Conservation (phyloP, 371 early-diverging fungal genomes). For the Funneliformis caledonium region DNA sequence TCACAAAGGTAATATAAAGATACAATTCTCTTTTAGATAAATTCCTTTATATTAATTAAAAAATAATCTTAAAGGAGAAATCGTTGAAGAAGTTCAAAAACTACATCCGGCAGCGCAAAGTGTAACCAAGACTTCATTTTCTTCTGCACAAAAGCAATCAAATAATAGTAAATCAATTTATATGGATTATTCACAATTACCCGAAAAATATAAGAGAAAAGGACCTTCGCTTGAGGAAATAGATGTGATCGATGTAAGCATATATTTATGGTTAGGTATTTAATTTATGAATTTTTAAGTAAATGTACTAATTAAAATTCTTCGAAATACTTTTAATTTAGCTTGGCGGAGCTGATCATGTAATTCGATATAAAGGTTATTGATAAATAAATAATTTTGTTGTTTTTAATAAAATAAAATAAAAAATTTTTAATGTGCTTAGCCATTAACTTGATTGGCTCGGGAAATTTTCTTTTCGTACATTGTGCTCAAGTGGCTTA, state of each 20-base stretch:
- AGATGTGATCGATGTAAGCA: slow-evolving; percentile 21
- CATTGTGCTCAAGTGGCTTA: too few relatives aligned
- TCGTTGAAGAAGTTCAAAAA: background rate
- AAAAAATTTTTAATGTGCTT: background rate
- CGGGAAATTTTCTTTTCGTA: too few relatives aligned
- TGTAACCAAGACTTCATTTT: background rate
- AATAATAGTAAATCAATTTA: background rate
- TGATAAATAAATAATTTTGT: background rate
- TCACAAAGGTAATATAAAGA: background rate
- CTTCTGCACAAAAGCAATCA: background rate
- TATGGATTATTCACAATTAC: slow-evolving; percentile 21
- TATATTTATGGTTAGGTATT: background rate
- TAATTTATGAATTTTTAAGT: background rate
- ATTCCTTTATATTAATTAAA: background rate
- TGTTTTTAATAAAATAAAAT: background rate
- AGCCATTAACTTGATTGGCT: too few relatives aligned
- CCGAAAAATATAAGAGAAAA: slow-evolving; percentile 34
- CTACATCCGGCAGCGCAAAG: slow-evolving; percentile 18
- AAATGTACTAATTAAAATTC: background rate
- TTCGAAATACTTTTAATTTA: background rate
- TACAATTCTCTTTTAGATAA: background rate
- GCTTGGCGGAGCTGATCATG: slow-evolving; percentile 25
- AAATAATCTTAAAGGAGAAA: background rate
- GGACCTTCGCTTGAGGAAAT: slow-evolving; percentile 28
- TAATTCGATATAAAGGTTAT: slow-evolving; percentile 12